phyloP scores from a whole-genome alignment of 202 grass and related monocot genomes.

The Zoysia matrella region DNA sequence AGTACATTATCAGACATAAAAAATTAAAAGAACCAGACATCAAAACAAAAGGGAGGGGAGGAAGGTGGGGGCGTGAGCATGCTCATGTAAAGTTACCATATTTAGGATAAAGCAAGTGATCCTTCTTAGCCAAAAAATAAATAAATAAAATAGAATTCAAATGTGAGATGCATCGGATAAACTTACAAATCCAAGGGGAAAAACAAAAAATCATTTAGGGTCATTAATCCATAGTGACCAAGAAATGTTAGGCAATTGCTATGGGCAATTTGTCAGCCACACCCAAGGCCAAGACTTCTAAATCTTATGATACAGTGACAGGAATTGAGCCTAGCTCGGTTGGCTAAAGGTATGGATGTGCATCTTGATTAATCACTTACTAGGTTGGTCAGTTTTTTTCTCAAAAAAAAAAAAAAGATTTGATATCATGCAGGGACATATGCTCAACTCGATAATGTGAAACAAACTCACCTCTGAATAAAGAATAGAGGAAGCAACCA shows the following conservation, averaged over 20 bases:
- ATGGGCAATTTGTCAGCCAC: neutral
- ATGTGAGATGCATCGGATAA: neutral
- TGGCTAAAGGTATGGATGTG: neutral
- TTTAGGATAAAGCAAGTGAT: neutral
- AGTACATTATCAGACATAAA: neutral
- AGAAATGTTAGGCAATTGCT: neutral
- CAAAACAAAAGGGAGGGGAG: neutral
- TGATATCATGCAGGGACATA: neutral
- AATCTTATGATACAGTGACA: conserved; percentile 20
- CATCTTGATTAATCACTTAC: neutral
- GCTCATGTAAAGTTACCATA: conserved; percentile 1
- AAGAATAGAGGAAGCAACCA: conserved; percentile 94
- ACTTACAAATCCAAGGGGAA: neutral
- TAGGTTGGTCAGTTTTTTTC: neutral
- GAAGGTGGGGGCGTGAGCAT: neutral
- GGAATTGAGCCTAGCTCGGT: neutral
- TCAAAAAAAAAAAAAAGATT: neutral
- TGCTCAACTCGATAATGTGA: conserved; percentile 22
- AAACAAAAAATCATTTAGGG: conserved; percentile 6
- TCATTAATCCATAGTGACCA: neutral
- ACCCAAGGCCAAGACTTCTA: conserved; percentile 1
- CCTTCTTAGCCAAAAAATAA: neutral
- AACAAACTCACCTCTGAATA: conserved; percentile 88
- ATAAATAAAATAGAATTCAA: neutral
- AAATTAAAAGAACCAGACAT: neutral